These are phyloP conservation scores for Rasamsonia emersonii DNA, from an alignment of 2,329 filamentous ascomycete species.

Conservation along the genomic window DNA sequence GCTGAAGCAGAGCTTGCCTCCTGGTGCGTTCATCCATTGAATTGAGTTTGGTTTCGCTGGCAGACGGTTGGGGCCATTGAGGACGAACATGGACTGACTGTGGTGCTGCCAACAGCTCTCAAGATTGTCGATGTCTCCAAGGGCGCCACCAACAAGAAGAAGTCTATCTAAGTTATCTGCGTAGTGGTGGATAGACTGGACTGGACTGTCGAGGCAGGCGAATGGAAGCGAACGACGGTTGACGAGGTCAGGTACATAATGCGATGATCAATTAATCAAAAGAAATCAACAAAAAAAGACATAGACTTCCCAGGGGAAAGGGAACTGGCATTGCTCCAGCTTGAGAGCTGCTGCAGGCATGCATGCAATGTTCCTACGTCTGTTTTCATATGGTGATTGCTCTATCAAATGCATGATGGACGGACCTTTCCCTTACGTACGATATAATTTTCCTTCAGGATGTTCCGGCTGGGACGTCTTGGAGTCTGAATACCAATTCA, in stretches of 20 bases:
- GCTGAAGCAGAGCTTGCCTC: conserved; percentile 97
- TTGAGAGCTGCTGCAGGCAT: no score
- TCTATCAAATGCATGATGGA: no score
- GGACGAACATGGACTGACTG: conserved; percentile 13
- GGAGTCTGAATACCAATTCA: conserved; percentile 2
- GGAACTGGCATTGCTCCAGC: no score
- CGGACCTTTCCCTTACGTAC: no score
- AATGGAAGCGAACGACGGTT: neutral
- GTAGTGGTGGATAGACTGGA: no score
- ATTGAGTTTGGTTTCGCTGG: neutral
- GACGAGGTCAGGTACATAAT: conserved; percentile 3
- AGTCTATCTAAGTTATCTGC: conserved; percentile 30
- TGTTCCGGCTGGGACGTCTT: neutral
- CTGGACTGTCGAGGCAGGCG: no score
- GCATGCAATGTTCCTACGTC: no score
- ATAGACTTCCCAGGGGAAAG: no score
- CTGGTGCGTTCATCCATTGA: conserved; percentile 58
- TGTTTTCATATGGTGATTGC: conserved; percentile 2
- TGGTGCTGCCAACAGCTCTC: conserved; percentile 24
- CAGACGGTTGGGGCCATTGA: conserved; percentile 1
- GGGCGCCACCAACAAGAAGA: conserved; percentile 38
- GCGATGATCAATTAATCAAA: no score
- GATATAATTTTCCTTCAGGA: no score
- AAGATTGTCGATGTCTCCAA: conserved; percentile 39
- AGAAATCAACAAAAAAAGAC: no score